phyloP scores from a whole-genome alignment of 2,329 filamentous ascomycete species.

The Orbilia javanica region DNA sequence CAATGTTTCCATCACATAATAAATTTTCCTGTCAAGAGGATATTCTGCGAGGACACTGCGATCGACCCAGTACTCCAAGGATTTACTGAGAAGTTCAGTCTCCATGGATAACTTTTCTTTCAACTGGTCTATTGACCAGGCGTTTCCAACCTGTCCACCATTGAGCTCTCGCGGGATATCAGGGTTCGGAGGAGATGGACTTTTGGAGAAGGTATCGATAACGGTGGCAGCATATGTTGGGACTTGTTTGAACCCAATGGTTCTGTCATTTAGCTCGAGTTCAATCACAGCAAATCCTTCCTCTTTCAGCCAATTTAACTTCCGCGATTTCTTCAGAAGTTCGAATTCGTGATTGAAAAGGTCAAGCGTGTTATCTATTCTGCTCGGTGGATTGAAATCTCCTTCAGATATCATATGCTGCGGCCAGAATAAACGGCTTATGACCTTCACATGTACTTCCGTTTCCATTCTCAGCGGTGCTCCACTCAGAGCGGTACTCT shows the following conservation, averaged over 20 bases:
- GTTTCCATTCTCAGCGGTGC: slow-evolving; percentile 63
- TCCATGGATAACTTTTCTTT: slow-evolving; percentile 76
- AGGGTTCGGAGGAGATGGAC: slow-evolving; percentile 65
- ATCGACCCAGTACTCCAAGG: slow-evolving; percentile 78
- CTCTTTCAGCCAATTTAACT: slow-evolving; percentile 87
- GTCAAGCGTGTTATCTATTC: slow-evolving; percentile 72
- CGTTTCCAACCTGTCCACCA: slow-evolving; percentile 61
- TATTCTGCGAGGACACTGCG: slow-evolving; percentile 73
- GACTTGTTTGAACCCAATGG: slow-evolving; percentile 76
- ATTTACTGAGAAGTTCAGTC: slow-evolving; percentile 76
- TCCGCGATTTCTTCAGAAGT: slow-evolving; percentile 82
- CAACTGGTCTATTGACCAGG: slow-evolving; percentile 65
- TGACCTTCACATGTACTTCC: slow-evolving; percentile 81
- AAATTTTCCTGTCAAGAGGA: slow-evolving; percentile 71
- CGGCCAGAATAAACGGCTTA: slow-evolving; percentile 95
- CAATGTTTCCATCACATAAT: slow-evolving; percentile 75
- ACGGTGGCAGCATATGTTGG: slow-evolving; percentile 88
- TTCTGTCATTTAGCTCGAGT: slow-evolving; percentile 84
- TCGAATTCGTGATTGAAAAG: slow-evolving; percentile 82
- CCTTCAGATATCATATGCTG: slow-evolving; percentile 63
- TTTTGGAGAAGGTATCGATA: slow-evolving; percentile 81
- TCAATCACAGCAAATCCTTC: slow-evolving; percentile 84
- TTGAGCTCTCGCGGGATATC: slow-evolving; percentile 70
- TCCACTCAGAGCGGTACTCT: slow-evolving; percentile 61
- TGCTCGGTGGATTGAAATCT: slow-evolving; percentile 67